Evolutionary conservation across 805 yeast species (phyloP), one percentile per base, ranked within the genome.

Genomic region (Candida nemodendra): DNA sequence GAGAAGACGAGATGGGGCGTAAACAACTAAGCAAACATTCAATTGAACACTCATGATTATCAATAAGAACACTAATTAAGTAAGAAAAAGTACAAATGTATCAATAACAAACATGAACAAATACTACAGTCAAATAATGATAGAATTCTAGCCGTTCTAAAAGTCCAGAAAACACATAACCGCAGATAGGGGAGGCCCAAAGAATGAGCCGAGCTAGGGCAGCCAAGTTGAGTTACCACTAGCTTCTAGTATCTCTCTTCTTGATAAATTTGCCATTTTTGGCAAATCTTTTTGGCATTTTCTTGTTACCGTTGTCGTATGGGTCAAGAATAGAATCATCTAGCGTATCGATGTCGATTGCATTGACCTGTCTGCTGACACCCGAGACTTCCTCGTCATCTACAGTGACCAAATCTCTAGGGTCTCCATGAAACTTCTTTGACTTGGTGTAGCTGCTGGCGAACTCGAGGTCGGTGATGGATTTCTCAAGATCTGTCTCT

Each of bases 401-500:
- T 19, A 15, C 12, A 2, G 21, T 22, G 17, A 2, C 15, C 3
- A 26, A 18, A 5, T 30, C 36, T 28, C 39, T 30, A 16, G 34
- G 21, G 25, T 16, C 16, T 5, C 23, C 34, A 17, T 5, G 27
- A 16, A 36, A 44, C 36, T 45, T 48, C 36, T 50, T 44, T 18
- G 41, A 36, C 16, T 39, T 44, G 23, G 36, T 40, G 31, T 43
- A 50, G 28, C 29, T 47, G 23, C 50, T 56, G 18, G 52, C 54
- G 43, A 62, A 49, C 37, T 61, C 65, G 4, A 56, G 11, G 40
- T 62, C 65, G 13, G 64, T 57, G 13, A 62, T 41, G 12, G 65
- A 56, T 34, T 56, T 57, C 27, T 54, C 66, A 18, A 61, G 38
- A 9, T 57, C 62, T 6, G 37, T 26, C 11, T 56, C 61, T 37